A percentile compares a stretch with the other conserved stretches of the same genome.
phyloP scores from a whole-genome alignment of 768 basidiomycete species.

The Wakefieldia striispora region DNA sequence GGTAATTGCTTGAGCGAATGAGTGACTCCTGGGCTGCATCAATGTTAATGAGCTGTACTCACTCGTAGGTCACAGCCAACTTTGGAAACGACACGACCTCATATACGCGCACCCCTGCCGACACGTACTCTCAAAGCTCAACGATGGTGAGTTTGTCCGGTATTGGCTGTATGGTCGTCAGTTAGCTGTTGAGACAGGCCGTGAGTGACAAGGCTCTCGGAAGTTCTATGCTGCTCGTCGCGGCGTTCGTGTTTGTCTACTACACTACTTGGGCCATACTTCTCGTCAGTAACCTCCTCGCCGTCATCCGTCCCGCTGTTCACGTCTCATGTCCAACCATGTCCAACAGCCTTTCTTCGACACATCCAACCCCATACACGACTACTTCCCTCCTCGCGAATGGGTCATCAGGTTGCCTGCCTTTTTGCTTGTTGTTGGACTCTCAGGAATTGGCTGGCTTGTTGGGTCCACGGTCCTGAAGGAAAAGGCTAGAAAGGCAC shows the following conservation, averaged over 20 bases:
- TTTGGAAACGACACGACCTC: slow-evolving; percentile 16
- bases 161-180: not conserved
- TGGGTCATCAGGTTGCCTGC: slow-evolving; percentile 91
- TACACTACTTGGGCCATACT: slow-evolving; percentile 92
- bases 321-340: slow-evolving; percentile 10
- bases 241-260: slow-evolving; percentile 76
- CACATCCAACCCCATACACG: slow-evolving; percentile 65
- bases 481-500: slow-evolving; percentile 68
- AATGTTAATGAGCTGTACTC: too few species aligned
- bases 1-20: not conserved
- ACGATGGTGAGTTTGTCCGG: slow-evolving; percentile 25
- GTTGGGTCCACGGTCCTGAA: slow-evolving; percentile 73
- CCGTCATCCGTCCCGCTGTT: not conserved
- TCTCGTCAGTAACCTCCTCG: slow-evolving; percentile 57
- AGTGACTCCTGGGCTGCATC: too few species aligned
- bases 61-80: slow-evolving; percentile 2
- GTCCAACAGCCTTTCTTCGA: slow-evolving; percentile 78
- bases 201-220: slow-evolving; percentile 81
- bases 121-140: not conserved
- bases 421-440: slow-evolving; percentile 74
- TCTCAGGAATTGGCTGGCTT: slow-evolving; percentile 78
- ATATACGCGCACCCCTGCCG: not conserved
- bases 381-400: slow-evolving; percentile 82
- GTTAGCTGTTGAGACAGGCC: slow-evolving; percentile 45
- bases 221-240: slow-evolving; percentile 73